Conservation (phyloP, 768 basidiomycete genomes). For the Calocybe indica region DNA sequence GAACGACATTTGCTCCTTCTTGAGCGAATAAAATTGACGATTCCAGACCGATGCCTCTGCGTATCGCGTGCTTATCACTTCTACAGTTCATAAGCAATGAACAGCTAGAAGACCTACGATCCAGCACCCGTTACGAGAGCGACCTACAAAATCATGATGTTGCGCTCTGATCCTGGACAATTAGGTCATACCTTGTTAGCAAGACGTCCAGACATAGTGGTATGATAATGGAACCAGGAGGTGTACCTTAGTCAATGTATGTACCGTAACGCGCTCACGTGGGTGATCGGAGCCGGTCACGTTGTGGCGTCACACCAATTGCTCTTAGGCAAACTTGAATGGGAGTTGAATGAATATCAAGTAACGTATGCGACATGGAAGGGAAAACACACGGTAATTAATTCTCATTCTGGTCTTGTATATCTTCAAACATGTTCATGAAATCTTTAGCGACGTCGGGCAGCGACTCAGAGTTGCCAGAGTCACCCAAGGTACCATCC, state of each 20-base stretch:
- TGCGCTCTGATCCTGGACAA: background rate
- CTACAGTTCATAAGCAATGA: slow-evolving; percentile 4
- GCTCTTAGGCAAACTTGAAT: background rate
- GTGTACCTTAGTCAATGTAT: background rate
- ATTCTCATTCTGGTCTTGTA: slow-evolving; percentile 32
- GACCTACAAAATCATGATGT: slow-evolving; percentile 32
- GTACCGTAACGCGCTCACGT: background rate
- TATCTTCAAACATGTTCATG: slow-evolving; percentile 32
- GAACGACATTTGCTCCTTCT: slow-evolving; percentile 88
- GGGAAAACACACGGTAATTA: slow-evolving; percentile 33
- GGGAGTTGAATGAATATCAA: background rate
- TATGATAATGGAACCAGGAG: background rate
- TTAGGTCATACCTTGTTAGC: slow-evolving; percentile 47
- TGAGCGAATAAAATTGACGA: slow-evolving; percentile 91
- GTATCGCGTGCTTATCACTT: slow-evolving; percentile 10
- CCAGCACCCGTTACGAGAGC: slow-evolving; percentile 86
- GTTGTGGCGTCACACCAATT: background rate
- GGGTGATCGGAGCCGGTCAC: background rate
- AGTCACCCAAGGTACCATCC: background rate
- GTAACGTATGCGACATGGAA: slow-evolving; percentile 6
- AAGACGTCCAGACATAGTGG: slow-evolving; percentile 59
- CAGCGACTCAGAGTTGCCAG: slow-evolving; percentile 18
- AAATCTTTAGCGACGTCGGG: slow-evolving; percentile 36
- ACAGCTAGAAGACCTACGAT: slow-evolving; percentile 49
- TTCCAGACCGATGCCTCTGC: slow-evolving; percentile 93